Evolutionary conservation across 1,284 basidiomycete genomes (phyloP), one percentile per base, ranked within the genome.

Genomic region (Trametes versicolor): DNA sequence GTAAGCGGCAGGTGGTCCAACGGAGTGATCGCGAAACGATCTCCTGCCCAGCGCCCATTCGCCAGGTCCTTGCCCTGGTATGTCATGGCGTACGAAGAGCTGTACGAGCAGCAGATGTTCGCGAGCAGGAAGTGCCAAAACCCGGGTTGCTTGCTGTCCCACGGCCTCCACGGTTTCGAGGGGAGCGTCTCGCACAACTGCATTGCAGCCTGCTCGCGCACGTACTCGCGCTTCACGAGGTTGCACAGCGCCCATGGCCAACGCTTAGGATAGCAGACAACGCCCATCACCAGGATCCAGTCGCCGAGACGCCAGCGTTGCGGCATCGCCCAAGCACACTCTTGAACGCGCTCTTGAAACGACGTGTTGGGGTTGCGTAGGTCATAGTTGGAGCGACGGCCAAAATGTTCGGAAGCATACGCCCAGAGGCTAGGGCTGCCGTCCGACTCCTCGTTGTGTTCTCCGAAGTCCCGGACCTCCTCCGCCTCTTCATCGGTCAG

Each of bases 241-340:
- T 58, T 62, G 61, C 61, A 58, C 12, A 62, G 61, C n/a, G 29
- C 61, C 61, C 61, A 62, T 27, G 25, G 56, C 52, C 54, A 47
- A 47, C 61, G 58, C 55, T 58, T 7, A 3, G 53, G 53, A 27
- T 41, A 55, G 37, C 27, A 17, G 23, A 2, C 17, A 8, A 55
- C 7, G 13, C 3, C 19, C 17, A 25, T 27, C 15, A 25, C 17
- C n/a, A 34, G 15, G 29, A 8, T 2, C 19, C 15, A 50, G 48
- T 50, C 48, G 25, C 13, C 13, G 7, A 13, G 5, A 15, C 15
- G 4, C 45, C 45, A 47, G 4, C 23, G 45, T 7, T 8, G 23
- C 45, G 45, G 25, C 25, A 15, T 49, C 25, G 25, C 2, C 15
- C 15, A 29, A 4, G 25, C n/a, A n/a, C n/a, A 49, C 25, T n/a